Percentiles rank a stretch among this genome's conserved stretches.
phyloP scores from a whole-genome alignment of 768 basidiomycete genomes.

The Artomyces pyxidatus region DNA sequence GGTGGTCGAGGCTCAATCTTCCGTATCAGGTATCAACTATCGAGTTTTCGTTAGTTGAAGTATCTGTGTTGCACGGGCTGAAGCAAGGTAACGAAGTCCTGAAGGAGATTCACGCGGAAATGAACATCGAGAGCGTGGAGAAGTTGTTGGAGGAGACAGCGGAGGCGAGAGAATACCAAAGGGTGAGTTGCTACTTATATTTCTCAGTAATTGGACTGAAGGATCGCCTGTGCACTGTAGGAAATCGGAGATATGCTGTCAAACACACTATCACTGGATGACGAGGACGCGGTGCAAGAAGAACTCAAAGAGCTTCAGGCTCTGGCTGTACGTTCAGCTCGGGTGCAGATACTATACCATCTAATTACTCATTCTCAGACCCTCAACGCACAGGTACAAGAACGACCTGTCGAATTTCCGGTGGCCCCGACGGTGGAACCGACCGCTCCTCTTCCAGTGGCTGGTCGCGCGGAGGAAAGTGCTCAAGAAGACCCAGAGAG shows the following conservation, averaged over 20 bases:
- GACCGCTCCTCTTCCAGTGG: no score
- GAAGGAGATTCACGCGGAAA: conserved; percentile 89
- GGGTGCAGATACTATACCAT: no score
- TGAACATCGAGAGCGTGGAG: conserved; percentile 91
- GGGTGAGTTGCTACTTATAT: conserved; percentile 36
- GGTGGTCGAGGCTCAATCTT: background rate
- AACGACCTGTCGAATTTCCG: conserved; percentile 38
- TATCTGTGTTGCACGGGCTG: conserved; percentile 86
- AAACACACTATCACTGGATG: conserved; percentile 75
- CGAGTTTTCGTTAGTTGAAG: conserved; percentile 92
- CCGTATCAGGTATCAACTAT: conserved; percentile 90
- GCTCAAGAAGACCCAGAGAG: conserved; percentile 1
- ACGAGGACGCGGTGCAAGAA: conserved; percentile 87
- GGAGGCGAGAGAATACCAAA: conserved; percentile 89
- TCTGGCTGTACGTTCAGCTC: conserved; percentile 55
- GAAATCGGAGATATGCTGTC: conserved; percentile 87
- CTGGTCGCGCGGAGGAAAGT: no score
- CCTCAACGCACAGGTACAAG: no score
- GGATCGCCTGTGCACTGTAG: conserved; percentile 41
- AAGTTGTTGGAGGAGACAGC: conserved; percentile 86
- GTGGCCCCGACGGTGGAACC: conserved; percentile 43
- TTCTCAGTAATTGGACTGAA: background rate
- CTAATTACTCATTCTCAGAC: no score
- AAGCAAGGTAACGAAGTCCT: conserved; percentile 91
- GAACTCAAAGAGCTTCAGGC: conserved; percentile 69